A percentile compares a stretch with the other conserved stretches of the same genome.
These are phyloP conservation scores for Lachnellula hyalina DNA, from an alignment of 2,329 filamentous ascomycete genomes.

Conservation along the genomic window DNA sequence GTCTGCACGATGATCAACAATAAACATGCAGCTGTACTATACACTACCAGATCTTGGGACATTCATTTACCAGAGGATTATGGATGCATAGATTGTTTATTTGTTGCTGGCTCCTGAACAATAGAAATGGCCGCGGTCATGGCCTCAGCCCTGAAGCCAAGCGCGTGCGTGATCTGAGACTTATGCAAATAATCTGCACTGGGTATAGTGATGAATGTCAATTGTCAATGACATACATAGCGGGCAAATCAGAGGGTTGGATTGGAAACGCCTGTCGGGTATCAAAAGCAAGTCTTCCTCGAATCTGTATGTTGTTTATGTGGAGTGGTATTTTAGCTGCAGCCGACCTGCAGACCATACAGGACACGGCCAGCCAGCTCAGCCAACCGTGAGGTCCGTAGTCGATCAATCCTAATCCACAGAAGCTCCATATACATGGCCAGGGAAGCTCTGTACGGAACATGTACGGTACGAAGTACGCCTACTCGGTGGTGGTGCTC, in stretches of 20 bases:
- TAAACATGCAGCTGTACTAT: neutral
- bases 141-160: neutral
- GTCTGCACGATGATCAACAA: neutral
- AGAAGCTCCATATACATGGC: neutral
- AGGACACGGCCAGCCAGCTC: neutral
- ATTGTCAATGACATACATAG: slow-evolving; percentile 5
- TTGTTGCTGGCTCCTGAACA: neutral
- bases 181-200: neutral
- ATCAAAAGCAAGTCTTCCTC: slow-evolving; percentile 1
- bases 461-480: neutral
- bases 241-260: neutral
- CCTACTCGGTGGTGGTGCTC: neutral
- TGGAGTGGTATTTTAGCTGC: neutral
- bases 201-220: neutral
- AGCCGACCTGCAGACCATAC: neutral
- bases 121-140: neutral
- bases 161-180: neutral
- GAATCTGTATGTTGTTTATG: neutral
- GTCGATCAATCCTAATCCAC: neutral
- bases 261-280: neutral
- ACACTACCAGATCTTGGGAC: slow-evolving; percentile 7
- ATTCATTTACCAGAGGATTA: neutral
- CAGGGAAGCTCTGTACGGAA: neutral
- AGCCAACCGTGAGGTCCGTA: neutral
- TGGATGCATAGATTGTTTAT: slow-evolving; percentile 2